Base-by-base conservation (phyloP, 2,329 filamentous ascomycete genomes). In the Lithohypha guttulata region DNA sequence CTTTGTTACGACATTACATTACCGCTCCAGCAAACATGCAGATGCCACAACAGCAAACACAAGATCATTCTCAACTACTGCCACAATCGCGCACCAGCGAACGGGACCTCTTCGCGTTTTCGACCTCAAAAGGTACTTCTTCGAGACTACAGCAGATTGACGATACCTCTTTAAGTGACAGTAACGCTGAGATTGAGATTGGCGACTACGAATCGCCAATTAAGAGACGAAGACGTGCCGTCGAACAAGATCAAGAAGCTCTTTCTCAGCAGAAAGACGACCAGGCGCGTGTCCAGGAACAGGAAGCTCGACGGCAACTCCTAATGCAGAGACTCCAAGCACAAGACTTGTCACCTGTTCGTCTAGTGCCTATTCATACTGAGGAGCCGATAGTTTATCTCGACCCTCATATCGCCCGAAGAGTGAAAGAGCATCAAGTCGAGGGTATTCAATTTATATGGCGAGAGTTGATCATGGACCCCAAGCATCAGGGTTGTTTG, bases 391-490 rank as follows among this genome's bases (percentile, higher is more conserved):
- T 58, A 56, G 45, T 68, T 56, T 55, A 71, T 52, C 61, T 93
- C 35, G 69, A 82, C 48, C 58, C 70, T 0, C 58, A 71, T 6
- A 83, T 89, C 39, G 79, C 74, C 1, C 53, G 51, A 6, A 65
- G 63, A 4, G 82, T 93, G 45, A 89, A 91, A 51, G 67, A 75
- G 6, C 84, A 94, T 57, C 87, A 95, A 54, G 67, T 93, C 32
- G 68, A 75, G 1, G 87, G 87, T 1, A 75, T 94, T 14, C 78
- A 79, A 8, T 94, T 94, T 59, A 73, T 95, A 66, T 95, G 87
- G 85, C 78, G 85, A 49, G 81, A 89, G 47, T 65, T 94, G 30
- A 73, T 89, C 4, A 68, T 71, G 21, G 71, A 77, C 40, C 62
- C 68, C 3, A 62, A 65, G 4, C 68, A 70, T 13, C 78, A 86